phyloP scores from a whole-genome alignment of 495 filamentous ascomycete species.

The Annulohypoxylon stygium region DNA sequence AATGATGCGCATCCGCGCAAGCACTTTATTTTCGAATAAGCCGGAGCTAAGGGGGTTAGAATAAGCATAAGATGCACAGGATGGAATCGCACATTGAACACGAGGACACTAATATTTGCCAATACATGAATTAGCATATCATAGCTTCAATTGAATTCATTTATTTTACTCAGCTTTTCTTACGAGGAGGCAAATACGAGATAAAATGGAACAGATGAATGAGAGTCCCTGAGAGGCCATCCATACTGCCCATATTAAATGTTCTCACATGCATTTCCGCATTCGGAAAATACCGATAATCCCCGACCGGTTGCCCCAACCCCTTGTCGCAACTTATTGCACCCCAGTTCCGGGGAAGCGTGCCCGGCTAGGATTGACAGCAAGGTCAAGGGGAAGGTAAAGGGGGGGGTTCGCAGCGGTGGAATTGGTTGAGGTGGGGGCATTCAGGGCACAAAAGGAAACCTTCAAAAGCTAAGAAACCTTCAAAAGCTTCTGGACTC shows the following conservation, averaged over 20 bases:
- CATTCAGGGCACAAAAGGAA: slow-evolving; percentile 1
- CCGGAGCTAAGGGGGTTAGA: background rate
- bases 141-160: background rate
- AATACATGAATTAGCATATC: background rate
- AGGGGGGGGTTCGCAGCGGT: slow-evolving; percentile 7
- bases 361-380: slow-evolving; percentile 43
- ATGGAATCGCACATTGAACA: background rate
- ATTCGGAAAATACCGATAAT: slow-evolving; percentile 31
- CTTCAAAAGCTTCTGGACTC: slow-evolving; percentile 15
- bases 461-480: slow-evolving; percentile 5
- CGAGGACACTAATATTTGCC: background rate
- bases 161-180: background rate
- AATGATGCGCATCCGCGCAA: background rate
- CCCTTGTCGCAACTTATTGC: slow-evolving; percentile 35
- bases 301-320: slow-evolving; percentile 3
- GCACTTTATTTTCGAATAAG: background rate
- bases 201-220: slow-evolving; percentile 5
- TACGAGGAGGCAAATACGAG: slow-evolving; percentile 1
- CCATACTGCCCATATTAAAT: background rate
- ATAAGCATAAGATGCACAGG: background rate
- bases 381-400: slow-evolving; percentile 34
- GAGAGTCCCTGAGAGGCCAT: background rate
- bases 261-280: slow-evolving; percentile 17
- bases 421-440: slow-evolving; percentile 23
- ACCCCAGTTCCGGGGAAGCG: slow-evolving; percentile 46